A percentile compares a stretch with the other conserved stretches of the same genome.
Evolutionary conservation across 768 basidiomycete genomes (phyloP).

Genomic region (Chlorophyllum brunneum): DNA sequence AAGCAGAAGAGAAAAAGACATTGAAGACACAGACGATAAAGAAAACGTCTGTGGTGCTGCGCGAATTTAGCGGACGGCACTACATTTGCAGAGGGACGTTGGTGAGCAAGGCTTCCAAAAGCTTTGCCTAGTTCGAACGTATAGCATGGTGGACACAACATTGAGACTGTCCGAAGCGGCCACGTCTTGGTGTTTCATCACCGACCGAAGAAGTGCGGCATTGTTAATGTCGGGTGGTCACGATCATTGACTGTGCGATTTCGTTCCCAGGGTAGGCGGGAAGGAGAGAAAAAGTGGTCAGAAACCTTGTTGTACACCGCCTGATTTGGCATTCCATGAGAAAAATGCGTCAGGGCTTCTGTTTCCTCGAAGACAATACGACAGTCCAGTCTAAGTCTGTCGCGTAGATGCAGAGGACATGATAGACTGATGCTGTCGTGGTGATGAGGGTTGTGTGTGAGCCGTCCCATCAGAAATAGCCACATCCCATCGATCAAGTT

Average conservation of each 20-base stretch:
- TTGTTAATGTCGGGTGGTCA: constrained; percentile 1
- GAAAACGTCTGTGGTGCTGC: no score
- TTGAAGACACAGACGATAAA: no score
- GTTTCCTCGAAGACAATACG: not conserved
- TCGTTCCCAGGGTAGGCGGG: not conserved
- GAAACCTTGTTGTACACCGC: not conserved
- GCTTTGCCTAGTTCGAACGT: not conserved
- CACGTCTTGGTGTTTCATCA: not conserved
- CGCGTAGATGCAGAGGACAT: not conserved
- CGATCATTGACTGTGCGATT: constrained; percentile 4
- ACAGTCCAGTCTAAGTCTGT: not conserved
- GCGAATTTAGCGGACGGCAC: not conserved
- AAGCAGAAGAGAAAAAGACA: not conserved
- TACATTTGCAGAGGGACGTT: not conserved
- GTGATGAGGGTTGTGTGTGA: not conserved
- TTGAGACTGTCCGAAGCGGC: not conserved
- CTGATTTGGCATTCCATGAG: not conserved
- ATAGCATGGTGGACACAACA: not conserved
- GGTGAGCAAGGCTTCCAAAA: not conserved
- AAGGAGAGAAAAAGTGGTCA: not conserved
- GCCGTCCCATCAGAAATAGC: constrained; percentile 8
- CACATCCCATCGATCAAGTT: not conserved
- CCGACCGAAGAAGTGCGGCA: constrained; percentile 1
- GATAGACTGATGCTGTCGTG: constrained; percentile 8
- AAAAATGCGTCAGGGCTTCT: not conserved